phyloP scores from a whole-genome alignment of 495 filamentous ascomycete genomes.

The Tuber calosporum region DNA sequence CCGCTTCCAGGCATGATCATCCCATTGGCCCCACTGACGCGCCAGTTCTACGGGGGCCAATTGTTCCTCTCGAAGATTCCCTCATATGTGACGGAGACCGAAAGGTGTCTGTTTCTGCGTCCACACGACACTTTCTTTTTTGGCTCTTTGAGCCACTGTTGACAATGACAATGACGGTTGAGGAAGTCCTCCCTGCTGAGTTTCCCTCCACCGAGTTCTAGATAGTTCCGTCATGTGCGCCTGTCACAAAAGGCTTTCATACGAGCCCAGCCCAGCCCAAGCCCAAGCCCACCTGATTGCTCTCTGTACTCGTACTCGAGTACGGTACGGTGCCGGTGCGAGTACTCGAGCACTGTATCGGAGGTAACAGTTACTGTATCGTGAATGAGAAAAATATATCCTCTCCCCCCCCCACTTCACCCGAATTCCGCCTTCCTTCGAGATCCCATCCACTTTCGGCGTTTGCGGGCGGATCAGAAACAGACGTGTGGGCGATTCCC shows the following conservation, averaged over 20 bases:
- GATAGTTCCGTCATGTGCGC: conserved; percentile 35
- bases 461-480: conserved; percentile 17
- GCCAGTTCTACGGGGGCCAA: conserved; percentile 25
- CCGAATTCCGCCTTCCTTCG: conserved; percentile 10
- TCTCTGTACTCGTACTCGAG: background rate
- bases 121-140: conserved; percentile 1
- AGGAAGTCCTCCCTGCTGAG: background rate
- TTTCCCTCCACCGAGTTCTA: conserved; percentile 32
- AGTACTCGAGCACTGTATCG: too few relatives aligned
- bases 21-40: background rate
- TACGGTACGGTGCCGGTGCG: too few relatives aligned
- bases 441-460: conserved; percentile 21
- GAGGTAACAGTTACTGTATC: background rate
- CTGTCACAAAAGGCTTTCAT: conserved; percentile 26
- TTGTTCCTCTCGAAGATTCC: conserved; percentile 30
- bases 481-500: background rate
- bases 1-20: conserved; percentile 29
- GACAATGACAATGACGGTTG: background rate
- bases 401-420: conserved; percentile 14
- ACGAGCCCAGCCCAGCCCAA: background rate
- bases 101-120: conserved; percentile 19
- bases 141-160: background rate
- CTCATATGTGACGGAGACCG: conserved; percentile 27
- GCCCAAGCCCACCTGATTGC: background rate
- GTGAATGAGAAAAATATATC: conserved; percentile 12